Percentiles rank a stretch among this genome's conserved stretches.
Conservation (phyloP, 148 eudicot species). For the Suaeda aralocaspica region DNA sequence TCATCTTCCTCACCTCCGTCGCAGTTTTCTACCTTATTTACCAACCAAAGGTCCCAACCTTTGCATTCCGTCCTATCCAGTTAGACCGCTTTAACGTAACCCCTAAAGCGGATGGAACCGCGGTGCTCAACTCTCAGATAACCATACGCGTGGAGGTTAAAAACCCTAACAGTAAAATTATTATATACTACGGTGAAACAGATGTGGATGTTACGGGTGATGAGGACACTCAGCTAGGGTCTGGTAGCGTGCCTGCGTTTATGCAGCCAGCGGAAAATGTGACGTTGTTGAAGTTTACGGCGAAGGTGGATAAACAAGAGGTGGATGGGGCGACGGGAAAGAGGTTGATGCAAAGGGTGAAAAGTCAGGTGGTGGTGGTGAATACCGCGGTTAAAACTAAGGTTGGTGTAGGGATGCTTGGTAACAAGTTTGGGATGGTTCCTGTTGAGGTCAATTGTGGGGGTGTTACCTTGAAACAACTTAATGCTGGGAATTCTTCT, state of each 20-base stretch:
- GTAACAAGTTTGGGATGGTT: conserved; percentile 22
- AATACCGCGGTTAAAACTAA: conserved; percentile 33
- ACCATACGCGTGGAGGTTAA: conserved; percentile 32
- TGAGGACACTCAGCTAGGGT: conserved; percentile 28
- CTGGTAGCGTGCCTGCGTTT: conserved; percentile 28
- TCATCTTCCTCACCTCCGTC: conserved; percentile 9
- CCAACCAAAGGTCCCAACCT: conserved; percentile 33
- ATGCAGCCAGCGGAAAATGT: conserved; percentile 34
- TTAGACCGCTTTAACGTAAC: conserved; percentile 31
- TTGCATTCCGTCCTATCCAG: conserved; percentile 33
- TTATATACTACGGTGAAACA: conserved; percentile 29
- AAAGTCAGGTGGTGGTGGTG: conserved; percentile 21
- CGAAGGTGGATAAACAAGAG: conserved; percentile 8
- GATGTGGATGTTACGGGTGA: conserved; percentile 26
- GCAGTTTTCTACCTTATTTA: conserved; percentile 34
- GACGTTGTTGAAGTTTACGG: conserved; percentile 33
- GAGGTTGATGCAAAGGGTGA: conserved; percentile 25
- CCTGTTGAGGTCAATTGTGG: conserved; percentile 37
- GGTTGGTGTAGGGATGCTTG: conserved; percentile 39
- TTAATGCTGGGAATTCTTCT: conserved; percentile 28
- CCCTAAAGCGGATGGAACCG: conserved; percentile 20
- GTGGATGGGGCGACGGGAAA: conserved; percentile 30
- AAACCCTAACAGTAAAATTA: conserved; percentile 31
- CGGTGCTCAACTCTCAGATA: conserved; percentile 20
- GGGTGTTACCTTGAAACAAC: conserved; percentile 33